Evolutionary conservation across 2,329 filamentous ascomycete genomes (phyloP), one percentile per base, ranked within the genome.

Genomic region (Thelonectria olida): DNA sequence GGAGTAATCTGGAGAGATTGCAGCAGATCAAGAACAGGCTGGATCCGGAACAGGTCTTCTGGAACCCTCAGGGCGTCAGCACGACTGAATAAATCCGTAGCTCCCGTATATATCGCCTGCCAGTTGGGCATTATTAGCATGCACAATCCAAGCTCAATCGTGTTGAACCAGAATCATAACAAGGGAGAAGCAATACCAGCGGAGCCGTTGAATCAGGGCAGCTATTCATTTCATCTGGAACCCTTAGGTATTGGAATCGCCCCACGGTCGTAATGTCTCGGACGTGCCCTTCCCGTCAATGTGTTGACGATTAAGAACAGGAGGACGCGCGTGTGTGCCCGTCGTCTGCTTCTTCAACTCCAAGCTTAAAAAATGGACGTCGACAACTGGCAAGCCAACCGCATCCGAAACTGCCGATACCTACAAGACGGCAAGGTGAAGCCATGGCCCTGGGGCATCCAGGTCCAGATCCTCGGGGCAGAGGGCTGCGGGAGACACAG

Each of bases 21-120:
- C 73, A 68, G 58, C 54, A 55, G 15, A 69, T 80, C 50, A 81
- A 81, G 72, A 68, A 69, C 9, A 53, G 28, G 5, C 63, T 77
- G n/a, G 77, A 81, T 31, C 77, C 79, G 1, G 63, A 66, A 1
- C 71, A 81, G 38, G 54, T 80, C 12, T 80, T 81, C 36, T 76
- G 79, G 65, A 78, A 79, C 31, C 78, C 79, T 4, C 79, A 81
- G 64, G 68, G 69, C 1, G 62, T 72, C 5, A 59, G 58, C 5
- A 65, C 69, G 2, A 56, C 58, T 6, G 22, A 25, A 17, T 45
- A 45, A 22, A 45, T 45, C 10, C 13, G 31, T 34, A 34, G 31
- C 8, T 3, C 12, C 31, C 12, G 7, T n/a, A 31, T 9, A 41
- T 39, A 15, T 41, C 19, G 38, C 38, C n/a, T 17, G 7, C 28